Base-by-base conservation (phyloP, 352 stramenopile species). In the Hyaloperonospora brassicae region DNA sequence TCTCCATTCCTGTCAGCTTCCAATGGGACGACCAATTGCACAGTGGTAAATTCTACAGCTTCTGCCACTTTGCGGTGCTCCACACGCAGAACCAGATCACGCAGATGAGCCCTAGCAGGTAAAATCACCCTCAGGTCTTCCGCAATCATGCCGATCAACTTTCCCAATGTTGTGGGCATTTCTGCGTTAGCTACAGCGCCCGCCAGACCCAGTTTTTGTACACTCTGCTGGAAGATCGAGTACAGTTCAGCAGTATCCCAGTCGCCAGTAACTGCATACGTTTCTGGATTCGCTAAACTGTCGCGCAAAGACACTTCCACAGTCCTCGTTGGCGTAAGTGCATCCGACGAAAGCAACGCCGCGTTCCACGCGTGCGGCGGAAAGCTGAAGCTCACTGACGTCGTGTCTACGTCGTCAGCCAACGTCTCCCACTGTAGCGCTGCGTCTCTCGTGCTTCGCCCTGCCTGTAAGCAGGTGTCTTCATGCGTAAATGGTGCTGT, bases 381-480 rank as follows among this genome's bases (percentile, higher is more conserved):
- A 13, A 70, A 73, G 23, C 69, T 72, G 44, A 75, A 57, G 22
- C 52, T 66, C 23, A 70, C 60, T 4, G 54, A 68, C 17, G 67
- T 70, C n/a, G 66, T 70, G 54, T 75, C 66, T 39, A 75, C 59
- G 12, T 75, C 66, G 24, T 75, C 57, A 21, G 54, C 38, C 57
- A 54, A 68, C 0, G 55, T 55, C 40, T 40, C 51, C 63, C 54
- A 71, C 42, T 64, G 54, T 14, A 60, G 52, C 12, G 56, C 24
- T 39, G 10, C 40, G 23, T 59, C 23, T 0, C 51, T 44, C 8
- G 42, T 50, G 13, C 42, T 31, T 21, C 51, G 38, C 25, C 50
- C 24, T 23, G 34, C 24, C 45, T 40, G 58, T 35, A 47, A 35
- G 27, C 64, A 69, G 3, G 60, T 48, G 22, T 69, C 60, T 46